Base-by-base conservation (phyloP, 176 grass and related monocot genomes). In the Avena sativa region DNA sequence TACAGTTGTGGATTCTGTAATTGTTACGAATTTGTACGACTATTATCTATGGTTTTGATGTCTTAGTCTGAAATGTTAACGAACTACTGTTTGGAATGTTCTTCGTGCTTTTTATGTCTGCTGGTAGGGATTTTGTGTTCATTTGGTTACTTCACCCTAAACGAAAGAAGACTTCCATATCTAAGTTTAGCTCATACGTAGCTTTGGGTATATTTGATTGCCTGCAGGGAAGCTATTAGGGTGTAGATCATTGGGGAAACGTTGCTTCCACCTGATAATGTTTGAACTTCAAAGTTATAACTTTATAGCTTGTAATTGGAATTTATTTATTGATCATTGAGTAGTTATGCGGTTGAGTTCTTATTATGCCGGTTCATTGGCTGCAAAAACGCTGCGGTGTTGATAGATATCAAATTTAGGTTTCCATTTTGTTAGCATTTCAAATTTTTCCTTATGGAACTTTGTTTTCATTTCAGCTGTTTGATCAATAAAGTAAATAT, bases 31-130 rank as follows among this genome's bases (percentile, higher is more conserved):
- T 74, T 56, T 65, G 56, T 25, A 28, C 15, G 30, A 34, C 32
- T 34, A 34, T 44, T 44, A 7, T 44, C 8, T 5, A 44, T 44
- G 43, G 43, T 78, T 86, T 75, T 78, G 85, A 34, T 34, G 32
- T 34, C 2, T 34, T 34, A 34, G 3, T 34, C 3, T 34, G 32
- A 73, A 84, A 80, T 80, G 56, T 91, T 58, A 19, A 46, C 56
- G 19, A 44, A 16, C 8, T 36, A 36, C 49, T 50, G n/a, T 83
- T 79, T 25, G 79, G 66, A 48, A 79, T 66, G 66, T 48, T 14
- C 43, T 40, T 48, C 48, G 56, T 40, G 56, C 6, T 56, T 67
- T 34, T 56, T 17, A 8, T 72, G 32, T 8, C 19, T 43, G n/a
- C 64, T 5, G 8, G 8, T 76, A 20, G 47, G 36, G 38, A 9